Evolutionary conservation across 2,329 filamentous ascomycete genomes (phyloP).

Genomic region (Aspergillus aculeatus): DNA sequence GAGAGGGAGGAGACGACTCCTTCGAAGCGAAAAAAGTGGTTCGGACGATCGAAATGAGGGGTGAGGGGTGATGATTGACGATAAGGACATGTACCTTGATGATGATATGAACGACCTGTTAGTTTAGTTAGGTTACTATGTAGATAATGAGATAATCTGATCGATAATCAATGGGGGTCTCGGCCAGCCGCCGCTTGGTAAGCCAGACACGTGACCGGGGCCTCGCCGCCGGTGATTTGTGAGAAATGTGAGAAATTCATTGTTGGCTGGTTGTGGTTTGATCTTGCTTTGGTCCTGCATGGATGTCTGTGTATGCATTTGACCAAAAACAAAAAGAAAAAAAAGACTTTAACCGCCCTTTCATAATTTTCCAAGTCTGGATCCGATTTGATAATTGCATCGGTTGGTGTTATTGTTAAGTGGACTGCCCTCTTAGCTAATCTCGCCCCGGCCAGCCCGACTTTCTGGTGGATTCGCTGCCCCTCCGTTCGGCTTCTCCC

Average conservation of each 20-base stretch:
- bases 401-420: too few relatives aligned
- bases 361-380: constrained; percentile 6
- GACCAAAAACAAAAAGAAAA: too few relatives aligned
- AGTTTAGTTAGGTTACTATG: too few relatives aligned
- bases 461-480: constrained; percentile 8
- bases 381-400: neutral
- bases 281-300: too few relatives aligned
- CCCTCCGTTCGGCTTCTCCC: constrained; percentile 19
- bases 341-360: constrained; percentile 4
- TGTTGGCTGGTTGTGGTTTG: too few relatives aligned
- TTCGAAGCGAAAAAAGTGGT: constrained; percentile 32
- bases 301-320: too few relatives aligned
- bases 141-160: neutral
- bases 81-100: neutral
- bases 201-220: constrained; percentile 20
- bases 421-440: constrained; percentile 20
- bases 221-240: constrained; percentile 14
- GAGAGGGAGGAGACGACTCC: constrained; percentile 12
- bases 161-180: constrained; percentile 23
- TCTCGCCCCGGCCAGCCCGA: constrained; percentile 16
- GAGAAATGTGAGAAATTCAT: constrained; percentile 6
- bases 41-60: constrained; percentile 24
- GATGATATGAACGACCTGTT: neutral
- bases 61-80: constrained; percentile 11
- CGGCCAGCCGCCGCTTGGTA: constrained; percentile 17